Evolutionary conservation across 345 rosid genomes (phyloP).

Genomic region (Crucihimalaya himalaica): DNA sequence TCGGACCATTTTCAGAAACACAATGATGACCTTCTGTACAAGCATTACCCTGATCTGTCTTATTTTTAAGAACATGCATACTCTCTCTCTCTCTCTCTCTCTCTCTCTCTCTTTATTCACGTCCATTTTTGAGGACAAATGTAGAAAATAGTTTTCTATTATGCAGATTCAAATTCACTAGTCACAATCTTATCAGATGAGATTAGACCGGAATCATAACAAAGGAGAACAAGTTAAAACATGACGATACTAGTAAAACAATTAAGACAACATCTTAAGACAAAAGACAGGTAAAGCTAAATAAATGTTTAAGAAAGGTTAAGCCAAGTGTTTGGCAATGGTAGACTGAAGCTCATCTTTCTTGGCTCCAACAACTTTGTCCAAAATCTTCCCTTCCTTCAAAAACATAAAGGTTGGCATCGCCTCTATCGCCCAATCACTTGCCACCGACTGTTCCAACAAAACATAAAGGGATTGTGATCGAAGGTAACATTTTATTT

Average conservation of each 20-base stretch:
- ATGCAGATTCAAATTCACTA: slow-evolving; percentile 2
- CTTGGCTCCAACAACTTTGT: slow-evolving; percentile 76
- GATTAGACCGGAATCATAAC: not conserved
- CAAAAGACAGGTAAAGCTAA: not conserved
- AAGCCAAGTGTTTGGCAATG: slow-evolving; percentile 57
- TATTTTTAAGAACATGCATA: too few species aligned
- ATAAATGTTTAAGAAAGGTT: too few species aligned
- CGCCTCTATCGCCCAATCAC: slow-evolving; percentile 70
- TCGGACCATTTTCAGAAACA: too few species aligned
- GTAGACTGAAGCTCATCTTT: slow-evolving; percentile 71
- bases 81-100: too few species aligned
- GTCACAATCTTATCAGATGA: not conserved
- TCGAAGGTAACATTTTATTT: not conserved
- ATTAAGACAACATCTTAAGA: not conserved
- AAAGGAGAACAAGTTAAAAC: not conserved
- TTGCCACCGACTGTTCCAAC: slow-evolving; percentile 57
- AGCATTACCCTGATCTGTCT: too few species aligned
- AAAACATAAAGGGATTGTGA: not conserved
- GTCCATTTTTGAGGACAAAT: not conserved
- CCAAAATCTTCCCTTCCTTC: slow-evolving; percentile 69
- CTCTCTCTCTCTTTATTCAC: not conserved
- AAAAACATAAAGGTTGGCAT: slow-evolving; percentile 83
- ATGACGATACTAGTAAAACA: not conserved
- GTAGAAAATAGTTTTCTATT: not conserved
- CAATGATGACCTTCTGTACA: too few species aligned